Evolutionary conservation across 2,329 filamentous ascomycete species (phyloP), one percentile per base, ranked within the genome.

Genomic region (Diaporthe amygdali): DNA sequence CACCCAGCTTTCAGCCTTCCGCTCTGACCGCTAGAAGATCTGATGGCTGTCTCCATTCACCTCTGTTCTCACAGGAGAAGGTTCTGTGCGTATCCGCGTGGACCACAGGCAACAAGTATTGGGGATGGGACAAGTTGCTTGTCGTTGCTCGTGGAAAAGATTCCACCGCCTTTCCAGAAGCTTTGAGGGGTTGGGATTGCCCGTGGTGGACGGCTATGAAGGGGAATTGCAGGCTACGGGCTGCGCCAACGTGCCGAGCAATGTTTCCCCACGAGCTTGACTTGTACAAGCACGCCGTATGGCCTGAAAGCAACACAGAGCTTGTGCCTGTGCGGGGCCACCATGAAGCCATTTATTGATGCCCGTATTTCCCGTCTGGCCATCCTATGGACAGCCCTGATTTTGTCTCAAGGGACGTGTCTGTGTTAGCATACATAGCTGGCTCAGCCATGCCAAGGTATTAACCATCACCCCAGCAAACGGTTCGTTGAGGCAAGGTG

Each of bases 131-230:
- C 69, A 15, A 17, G 14, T 32, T 61, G 32, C 49, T 66, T 49
- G 56, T 39, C 7, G 44, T 61, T 47, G 51, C 73, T 73, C 72
- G 69, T 77, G 68, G 75, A 76, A 77, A 74, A 75, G 69, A 75
- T 80, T 82, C 80, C 78, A 75, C 74, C 41, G 74, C 72, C 74
- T 76, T 84, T 84, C 83, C 80, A 85, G 82, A 85, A 84, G 78
- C 67, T 67, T 70, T 67, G 41, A n/a, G 49, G 22, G 49, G 72
- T 66, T 68, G 74, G 74, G 71, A 71, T 74, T 75, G 75, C 69
- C 71, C 77, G 76, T 73, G 74, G 66, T 75, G 76, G 73, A 76
- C 76, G 76, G 79, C 74, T 78, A 78, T 76, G 79, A 78, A 80
- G 59, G 44, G 59, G 30, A 77, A 78, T 77, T 80, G 79, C 80